Base-by-base conservation (phyloP, 1,284 basidiomycete species). In the Papiliotrema laurentii region DNA sequence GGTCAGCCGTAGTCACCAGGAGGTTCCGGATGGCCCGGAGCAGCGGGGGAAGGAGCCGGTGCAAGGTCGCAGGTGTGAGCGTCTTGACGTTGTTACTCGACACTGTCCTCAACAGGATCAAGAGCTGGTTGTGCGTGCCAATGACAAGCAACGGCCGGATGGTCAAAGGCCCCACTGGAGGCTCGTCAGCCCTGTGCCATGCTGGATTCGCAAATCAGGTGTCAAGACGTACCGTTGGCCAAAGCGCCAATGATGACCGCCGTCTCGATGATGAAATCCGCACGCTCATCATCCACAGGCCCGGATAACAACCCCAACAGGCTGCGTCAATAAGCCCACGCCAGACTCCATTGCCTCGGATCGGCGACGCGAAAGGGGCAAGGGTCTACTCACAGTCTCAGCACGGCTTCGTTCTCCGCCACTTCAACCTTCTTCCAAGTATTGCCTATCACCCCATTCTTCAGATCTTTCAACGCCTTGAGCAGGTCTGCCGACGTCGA, bases 401-500 rank as follows among this genome's bases (percentile, higher is more conserved):
- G 43, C 9, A 68, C 45, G 35, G 58, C 49, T 11, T 63, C 58
- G 51, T 69, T 64, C 38, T 66, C 59, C 1, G 66, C 68, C 11
- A 71, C 56, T 47, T 71, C 63, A 21, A 72, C 68, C 59, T 74
- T 74, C 54, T 66, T 69, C 64, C 63, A 63, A 1, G 67, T 68
- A 53, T 72, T 74, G 18, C 72, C 72, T 34, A 74, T 73, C 50
- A 74, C 60, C 22, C 60, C 55, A 54, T 74, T 72, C 61, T 74
- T 74, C 43, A 73, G 62, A 26, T 66, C 63, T 48, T 72, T 74
- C 46, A 74, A 61, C 13, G 51, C 45, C 5, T 30, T 31, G 21
- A 72, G 51, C 13, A 64, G 59, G 5, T 62, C 59, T 5, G n/a
- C 27, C 7, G 47, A 33, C 16, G 41, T 36, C 5, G 45, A 7